Evolutionary conservation across 2,329 filamentous ascomycete genomes (phyloP).

Genomic region (Fusarium marasasianum): DNA sequence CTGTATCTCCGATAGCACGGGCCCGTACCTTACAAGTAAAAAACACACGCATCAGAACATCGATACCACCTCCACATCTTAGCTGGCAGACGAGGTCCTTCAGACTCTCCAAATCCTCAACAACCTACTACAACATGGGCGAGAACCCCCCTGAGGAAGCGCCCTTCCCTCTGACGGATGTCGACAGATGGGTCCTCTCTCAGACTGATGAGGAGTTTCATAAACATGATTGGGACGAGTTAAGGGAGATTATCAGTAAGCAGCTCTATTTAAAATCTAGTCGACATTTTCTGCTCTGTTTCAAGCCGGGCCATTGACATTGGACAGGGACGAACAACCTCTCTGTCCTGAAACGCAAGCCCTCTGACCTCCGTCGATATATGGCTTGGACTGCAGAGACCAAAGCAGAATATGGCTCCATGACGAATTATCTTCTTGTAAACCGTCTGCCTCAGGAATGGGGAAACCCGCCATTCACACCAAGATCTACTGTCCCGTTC

Average conservation of each 20-base stretch:
- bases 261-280: constrained; percentile 1
- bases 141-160: constrained; percentile 52
- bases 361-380: constrained; percentile 82
- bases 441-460: constrained; percentile 75
- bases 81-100: neutral
- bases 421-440: constrained; percentile 79
- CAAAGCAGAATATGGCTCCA: constrained; percentile 78
- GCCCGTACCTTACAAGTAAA: neutral
- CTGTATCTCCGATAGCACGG: neutral
- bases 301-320: constrained; percentile 21
- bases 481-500: constrained; percentile 62
- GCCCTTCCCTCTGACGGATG: constrained; percentile 68
- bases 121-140: constrained; percentile 49
- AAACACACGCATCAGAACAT: neutral
- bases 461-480: constrained; percentile 67
- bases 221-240: constrained; percentile 77
- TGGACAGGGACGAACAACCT: constrained; percentile 66
- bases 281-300: neutral
- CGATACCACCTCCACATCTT: neutral
- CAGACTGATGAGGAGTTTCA: constrained; percentile 76
- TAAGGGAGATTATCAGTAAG: constrained; percentile 73
- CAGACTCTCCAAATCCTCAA: neutral
- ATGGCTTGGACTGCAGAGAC: constrained; percentile 78
- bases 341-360: constrained; percentile 78
- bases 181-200: constrained; percentile 67